phyloP scores from a whole-genome alignment of 2,329 filamentous ascomycete genomes.

The Ceratocystis alfenasii region DNA sequence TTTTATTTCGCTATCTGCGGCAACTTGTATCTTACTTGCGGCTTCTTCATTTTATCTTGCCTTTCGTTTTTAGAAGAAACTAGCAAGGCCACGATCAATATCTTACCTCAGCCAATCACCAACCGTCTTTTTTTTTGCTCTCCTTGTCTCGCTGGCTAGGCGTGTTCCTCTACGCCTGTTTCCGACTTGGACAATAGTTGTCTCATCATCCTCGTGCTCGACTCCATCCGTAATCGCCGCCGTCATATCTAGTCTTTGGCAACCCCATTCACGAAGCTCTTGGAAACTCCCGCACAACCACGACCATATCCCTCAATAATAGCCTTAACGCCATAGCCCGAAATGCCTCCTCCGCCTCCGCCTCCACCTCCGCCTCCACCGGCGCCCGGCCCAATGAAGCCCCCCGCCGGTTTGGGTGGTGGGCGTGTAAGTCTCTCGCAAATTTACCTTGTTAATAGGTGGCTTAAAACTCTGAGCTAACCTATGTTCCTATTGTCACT shows the following conservation, averaged over 20 bases:
- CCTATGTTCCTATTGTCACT: background rate
- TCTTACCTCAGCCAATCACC: background rate
- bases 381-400: slow-evolving; percentile 50
- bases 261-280: background rate
- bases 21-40: background rate
- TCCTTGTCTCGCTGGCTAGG: background rate
- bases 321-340: slow-evolving; percentile 37
- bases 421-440: slow-evolving; percentile 4
- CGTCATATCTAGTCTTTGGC: background rate
- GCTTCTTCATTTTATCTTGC: slow-evolving; percentile 4
- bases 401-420: background rate
- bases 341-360: slow-evolving; percentile 56
- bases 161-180: background rate
- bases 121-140: background rate
- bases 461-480: slow-evolving; percentile 21
- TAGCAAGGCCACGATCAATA: background rate
- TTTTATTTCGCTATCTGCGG: background rate
- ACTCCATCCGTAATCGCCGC: background rate
- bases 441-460: background rate
- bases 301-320: background rate
- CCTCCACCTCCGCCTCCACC: slow-evolving; percentile 52
- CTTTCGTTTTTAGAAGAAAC: background rate
- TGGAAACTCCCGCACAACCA: background rate
- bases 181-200: background rate
- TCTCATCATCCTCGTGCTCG: background rate